Evolutionary conservation across 108 stramenopile species (phyloP).

Genomic region (Fragilariopsis cylindrus): DNA sequence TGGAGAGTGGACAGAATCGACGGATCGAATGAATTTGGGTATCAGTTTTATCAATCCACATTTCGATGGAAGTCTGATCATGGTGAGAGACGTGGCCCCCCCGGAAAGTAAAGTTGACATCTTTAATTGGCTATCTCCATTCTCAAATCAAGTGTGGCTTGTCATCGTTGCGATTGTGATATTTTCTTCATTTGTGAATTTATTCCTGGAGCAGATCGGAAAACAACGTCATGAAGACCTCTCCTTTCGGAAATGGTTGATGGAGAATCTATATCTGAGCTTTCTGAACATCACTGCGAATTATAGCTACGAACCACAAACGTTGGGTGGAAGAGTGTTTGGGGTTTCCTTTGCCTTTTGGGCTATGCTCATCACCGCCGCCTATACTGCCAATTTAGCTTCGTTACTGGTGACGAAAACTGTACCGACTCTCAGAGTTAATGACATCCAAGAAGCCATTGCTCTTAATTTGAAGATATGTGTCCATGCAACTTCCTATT

Average conservation of each 20-base stretch:
- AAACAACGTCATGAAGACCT: not conserved
- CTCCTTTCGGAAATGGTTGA: conserved; percentile 6
- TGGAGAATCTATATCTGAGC: not conserved
- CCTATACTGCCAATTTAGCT: conserved; percentile 23
- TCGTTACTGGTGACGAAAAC: conserved; percentile 13
- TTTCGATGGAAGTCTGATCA: conserved; percentile 14
- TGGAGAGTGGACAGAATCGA: not conserved
- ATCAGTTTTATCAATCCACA: not conserved
- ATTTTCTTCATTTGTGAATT: not conserved
- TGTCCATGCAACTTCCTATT: not conserved
- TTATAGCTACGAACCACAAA: conserved; percentile 1
- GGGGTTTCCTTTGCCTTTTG: conserved; percentile 6
- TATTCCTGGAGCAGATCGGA: not conserved
- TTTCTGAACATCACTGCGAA: conserved; percentile 13
- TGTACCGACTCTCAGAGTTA: not conserved
- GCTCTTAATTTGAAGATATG: not conserved
- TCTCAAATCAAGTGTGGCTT: not conserved
- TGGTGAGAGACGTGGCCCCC: not conserved
- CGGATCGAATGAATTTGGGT: conserved; percentile 9
- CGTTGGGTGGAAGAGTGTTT: conserved; percentile 4
- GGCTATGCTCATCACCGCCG: conserved; percentile 16
- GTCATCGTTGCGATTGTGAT: not conserved
- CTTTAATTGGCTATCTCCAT: not conserved
- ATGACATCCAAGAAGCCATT: conserved; percentile 1
- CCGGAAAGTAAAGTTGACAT: not conserved